These are phyloP conservation scores for Saccharomyces pastorianus DNA, from an alignment of 1,139 yeast species.

Conservation along the genomic window DNA sequence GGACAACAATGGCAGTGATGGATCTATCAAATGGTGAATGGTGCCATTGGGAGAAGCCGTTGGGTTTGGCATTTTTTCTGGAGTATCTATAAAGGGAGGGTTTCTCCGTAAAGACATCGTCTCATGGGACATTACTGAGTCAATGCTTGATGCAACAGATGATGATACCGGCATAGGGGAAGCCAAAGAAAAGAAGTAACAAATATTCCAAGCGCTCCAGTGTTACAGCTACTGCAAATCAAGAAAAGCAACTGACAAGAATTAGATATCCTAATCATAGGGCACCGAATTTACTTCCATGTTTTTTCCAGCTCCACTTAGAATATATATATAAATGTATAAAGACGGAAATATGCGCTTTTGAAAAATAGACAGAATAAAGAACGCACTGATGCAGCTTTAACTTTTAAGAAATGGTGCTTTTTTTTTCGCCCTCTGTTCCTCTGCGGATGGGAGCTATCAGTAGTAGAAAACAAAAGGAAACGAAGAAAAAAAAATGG, in stretches of 20 bases:
- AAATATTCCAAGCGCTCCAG: not conserved
- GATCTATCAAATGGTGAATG: not conserved
- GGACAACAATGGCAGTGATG: not conserved
- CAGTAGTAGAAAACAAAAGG: not conserved
- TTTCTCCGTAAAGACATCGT: not conserved
- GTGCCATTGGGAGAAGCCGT: not conserved
- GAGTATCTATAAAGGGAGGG: not conserved
- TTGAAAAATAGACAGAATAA: not conserved
- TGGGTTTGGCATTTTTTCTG: not conserved
- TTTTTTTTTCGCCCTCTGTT: not conserved
- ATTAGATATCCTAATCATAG: not conserved
- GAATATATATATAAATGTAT: not conserved
- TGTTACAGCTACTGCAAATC: not conserved
- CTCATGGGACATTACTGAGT: not conserved
- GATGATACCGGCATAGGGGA: not conserved
- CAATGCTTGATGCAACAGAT: not conserved
- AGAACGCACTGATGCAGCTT: constrained; percentile 1
- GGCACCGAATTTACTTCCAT: not conserved
- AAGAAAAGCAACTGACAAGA: not conserved
- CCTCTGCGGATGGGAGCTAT: not conserved
- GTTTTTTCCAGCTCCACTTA: not conserved
- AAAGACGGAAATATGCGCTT: not conserved
- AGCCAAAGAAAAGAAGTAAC: not conserved
- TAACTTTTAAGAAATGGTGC: not conserved
- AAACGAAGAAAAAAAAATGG: not conserved